Evolutionary conservation across 257 asterid species (phyloP), one percentile per base, ranked within the genome.

Genomic region (Nicotiana undulata): DNA sequence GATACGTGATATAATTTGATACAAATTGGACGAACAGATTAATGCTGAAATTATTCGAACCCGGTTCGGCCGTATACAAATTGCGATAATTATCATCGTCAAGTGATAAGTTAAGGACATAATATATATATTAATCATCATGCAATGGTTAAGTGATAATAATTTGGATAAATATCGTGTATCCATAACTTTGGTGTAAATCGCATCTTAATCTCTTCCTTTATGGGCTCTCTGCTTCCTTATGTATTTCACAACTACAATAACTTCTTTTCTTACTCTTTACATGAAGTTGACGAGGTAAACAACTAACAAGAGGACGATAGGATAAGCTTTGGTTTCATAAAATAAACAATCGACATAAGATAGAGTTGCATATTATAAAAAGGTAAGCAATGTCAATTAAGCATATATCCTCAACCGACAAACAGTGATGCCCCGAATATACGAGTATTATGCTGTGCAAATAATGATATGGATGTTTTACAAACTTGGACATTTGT

Each of bases 371-470:
- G 32, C 32, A 67, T 37, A 5, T 34, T 15, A 18, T 9, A 6
- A 32, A 17, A 11, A 5, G 22, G n/a, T 68, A 18, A 12, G 40
- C 11, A 68, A 68, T 68, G n/a, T 40, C 5, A 5, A 63, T n/a
- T n/a, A 40, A 40, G 20, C 22, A 22, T 24, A 34, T 11, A 55
- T 77, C 31, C 31, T 44, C 15, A 11, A 32, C 70, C 68, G 81
- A 76, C 68, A 55, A 13, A 63, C 75, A 58, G 60, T 52, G 32
- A 75, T 76, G 77, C 78, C 68, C 37, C 9, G 81, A 82, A 76
- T 76, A 82, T 82, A 53, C 84, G 65, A 16, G n/a, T 60, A 44
- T 12, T 44, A 70, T 70, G 77, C 77, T 22, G 13, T 22, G 29
- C 59, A 20, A 29, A 44, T 28, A 12, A 34, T n/a, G 76, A 37